Base-by-base conservation (phyloP, 148 eudicot genomes). In the Nyssa sinensis region DNA sequence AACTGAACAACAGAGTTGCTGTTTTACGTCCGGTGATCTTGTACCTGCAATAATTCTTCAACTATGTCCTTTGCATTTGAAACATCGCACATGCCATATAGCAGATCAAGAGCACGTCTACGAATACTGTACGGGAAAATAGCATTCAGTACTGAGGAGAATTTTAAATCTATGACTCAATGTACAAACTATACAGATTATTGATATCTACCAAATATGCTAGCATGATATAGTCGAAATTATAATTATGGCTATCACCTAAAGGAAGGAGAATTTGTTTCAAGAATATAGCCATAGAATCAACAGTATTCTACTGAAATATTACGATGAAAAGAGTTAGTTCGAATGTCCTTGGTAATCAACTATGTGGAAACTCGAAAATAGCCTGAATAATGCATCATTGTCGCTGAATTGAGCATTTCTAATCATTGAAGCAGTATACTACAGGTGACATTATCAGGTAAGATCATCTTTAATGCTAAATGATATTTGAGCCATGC, bases 71-170 rank as follows among this genome's bases (percentile, higher is more conserved):
- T 93, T 2, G 99, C 98, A 82, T 95, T 95, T 34, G 99, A 90
- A 83, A 95, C 93, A 81, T 95, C 99, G 75, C 99, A 95, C 98
- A 95, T 95, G 75, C 99, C 99, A 84, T 95, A 95, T 9, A 95
- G 88, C 83, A 95, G 81, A 89, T 95, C 99, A 79, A 95, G 92
- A 75, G 99, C 97, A 79, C 99, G 97, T 79, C 98, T 89, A 53
- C 99, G 87, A 25, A 95, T 95, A 85, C 99, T 95, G 89, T 64
- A 44, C 12, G 69, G 70, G 57, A 28, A 72, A 29, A 73, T 19
- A 44, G 6, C 69, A 64, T 35, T 6, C 0, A 47, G 77, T 73
- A 79, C 69, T 63, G 39, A 64, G 69, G 57, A 74, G 69, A 31
- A 58, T 41, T 49, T 33, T 30, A 57, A 44, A 44, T 7, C 31